Conservation (phyloP, 2,329 filamentous ascomycete genomes). For the Torrubiella hemipterigena region DNA sequence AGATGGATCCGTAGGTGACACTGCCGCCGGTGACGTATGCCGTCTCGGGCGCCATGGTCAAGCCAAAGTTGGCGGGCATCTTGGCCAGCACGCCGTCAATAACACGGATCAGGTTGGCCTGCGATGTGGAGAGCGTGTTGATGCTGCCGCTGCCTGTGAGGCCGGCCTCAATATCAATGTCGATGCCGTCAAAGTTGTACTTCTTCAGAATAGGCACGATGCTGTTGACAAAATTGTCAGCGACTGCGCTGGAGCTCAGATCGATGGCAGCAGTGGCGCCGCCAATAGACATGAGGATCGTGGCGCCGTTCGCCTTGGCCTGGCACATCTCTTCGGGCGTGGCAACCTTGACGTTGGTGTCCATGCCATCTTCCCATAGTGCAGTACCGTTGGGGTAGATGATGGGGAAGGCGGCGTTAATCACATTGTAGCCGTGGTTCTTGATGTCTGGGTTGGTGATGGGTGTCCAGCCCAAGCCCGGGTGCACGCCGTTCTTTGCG, state of each 20-base stretch:
- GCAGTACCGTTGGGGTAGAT: slow-evolving; percentile 20
- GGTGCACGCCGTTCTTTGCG: slow-evolving; percentile 18
- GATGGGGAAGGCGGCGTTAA: slow-evolving; percentile 21
- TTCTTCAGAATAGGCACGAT: slow-evolving; percentile 21
- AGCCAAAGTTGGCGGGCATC: slow-evolving; percentile 46
- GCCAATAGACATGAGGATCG: slow-evolving; percentile 21
- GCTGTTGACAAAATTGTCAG: slow-evolving; percentile 20
- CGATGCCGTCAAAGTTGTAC: slow-evolving; percentile 24
- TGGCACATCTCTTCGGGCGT: slow-evolving; percentile 19
- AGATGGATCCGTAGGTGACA: slow-evolving; percentile 19
- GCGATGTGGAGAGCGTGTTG: slow-evolving; percentile 16
- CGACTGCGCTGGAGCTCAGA: slow-evolving; percentile 17
- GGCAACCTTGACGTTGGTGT: slow-evolving; percentile 16
- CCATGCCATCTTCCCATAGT: slow-evolving; percentile 20
- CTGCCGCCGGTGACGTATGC: slow-evolving; percentile 21
- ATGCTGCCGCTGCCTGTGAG: slow-evolving; percentile 18
- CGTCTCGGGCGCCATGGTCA: slow-evolving; percentile 34
- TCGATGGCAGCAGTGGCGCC: slow-evolving; percentile 20
- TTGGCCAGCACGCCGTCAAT: slow-evolving; percentile 23
- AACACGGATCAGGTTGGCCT: slow-evolving; percentile 21
- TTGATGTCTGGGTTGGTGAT: slow-evolving; percentile 16
- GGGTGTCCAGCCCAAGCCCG: slow-evolving; percentile 19
- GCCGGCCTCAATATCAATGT: slow-evolving; percentile 22
- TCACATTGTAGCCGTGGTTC: slow-evolving; percentile 21
- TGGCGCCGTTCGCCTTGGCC: slow-evolving; percentile 20